A percentile compares a stretch with the other conserved stretches of the same genome.
Evolutionary conservation across 306 rosid genomes (phyloP).

Genomic region (Lathyrus oleraceus): DNA sequence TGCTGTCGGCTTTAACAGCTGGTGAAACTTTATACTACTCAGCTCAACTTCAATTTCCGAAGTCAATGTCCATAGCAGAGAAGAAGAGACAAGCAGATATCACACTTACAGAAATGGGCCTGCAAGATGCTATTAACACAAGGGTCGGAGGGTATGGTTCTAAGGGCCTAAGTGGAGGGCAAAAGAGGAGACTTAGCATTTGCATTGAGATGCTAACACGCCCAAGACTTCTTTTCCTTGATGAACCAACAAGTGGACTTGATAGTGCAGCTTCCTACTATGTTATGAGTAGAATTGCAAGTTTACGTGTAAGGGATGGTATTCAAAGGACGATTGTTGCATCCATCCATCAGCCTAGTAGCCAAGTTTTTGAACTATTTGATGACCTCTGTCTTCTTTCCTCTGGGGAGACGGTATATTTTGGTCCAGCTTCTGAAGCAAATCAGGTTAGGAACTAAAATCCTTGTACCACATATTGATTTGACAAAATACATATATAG

Average conservation of each 20-base stretch:
- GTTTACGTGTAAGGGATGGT: constrained; percentile 31
- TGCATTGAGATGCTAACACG: constrained; percentile 68
- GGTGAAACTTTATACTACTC: constrained; percentile 68
- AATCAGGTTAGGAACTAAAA: constrained; percentile 45
- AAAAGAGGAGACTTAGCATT: constrained; percentile 69
- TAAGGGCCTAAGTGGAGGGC: constrained; percentile 71
- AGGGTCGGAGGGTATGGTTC: constrained; percentile 65
- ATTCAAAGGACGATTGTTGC: constrained; percentile 51
- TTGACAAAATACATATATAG: neutral
- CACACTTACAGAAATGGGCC: constrained; percentile 70
- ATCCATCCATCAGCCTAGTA: constrained; percentile 81
- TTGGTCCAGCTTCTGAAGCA: constrained; percentile 71
- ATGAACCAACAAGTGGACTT: constrained; percentile 77
- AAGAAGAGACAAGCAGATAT: constrained; percentile 66
- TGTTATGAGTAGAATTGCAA: constrained; percentile 65
- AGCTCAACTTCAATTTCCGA: constrained; percentile 61
- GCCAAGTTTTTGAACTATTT: constrained; percentile 65
- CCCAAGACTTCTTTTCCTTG: constrained; percentile 68
- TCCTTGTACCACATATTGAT: neutral
- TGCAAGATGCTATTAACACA: constrained; percentile 56
- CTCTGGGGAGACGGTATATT: constrained; percentile 57
- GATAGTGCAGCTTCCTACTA: constrained; percentile 78
- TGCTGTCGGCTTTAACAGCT: constrained; percentile 30
- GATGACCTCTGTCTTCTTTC: constrained; percentile 68
- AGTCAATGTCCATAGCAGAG: constrained; percentile 53